Base-by-base conservation (phyloP, 1,139 yeast genomes). In the Suhomyces kunorum region DNA sequence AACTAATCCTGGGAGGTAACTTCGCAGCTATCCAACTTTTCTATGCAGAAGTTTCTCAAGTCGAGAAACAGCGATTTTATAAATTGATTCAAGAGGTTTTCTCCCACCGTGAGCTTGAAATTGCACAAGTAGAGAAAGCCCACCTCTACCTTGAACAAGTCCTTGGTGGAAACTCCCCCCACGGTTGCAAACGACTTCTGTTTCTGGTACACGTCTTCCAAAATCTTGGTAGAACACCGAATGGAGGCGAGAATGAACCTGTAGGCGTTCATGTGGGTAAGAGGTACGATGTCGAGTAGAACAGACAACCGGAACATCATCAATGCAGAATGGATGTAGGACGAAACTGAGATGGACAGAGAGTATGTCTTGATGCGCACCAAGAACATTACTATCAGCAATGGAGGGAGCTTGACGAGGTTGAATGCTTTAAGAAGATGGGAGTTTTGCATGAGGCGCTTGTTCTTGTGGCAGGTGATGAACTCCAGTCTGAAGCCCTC, bases 171-270 rank as follows among this genome's bases (percentile, higher is more conserved):
- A 3, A 71, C 72, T 1, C 78, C 78, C 4, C 74, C 76, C 2
- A 72, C 76, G 1, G 72, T 66, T 4, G 75, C 73, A 51, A 68
- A 72, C 11, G 65, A 51, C 43, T 62, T 61, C 42, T 72, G 78
- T 42, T 66, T 69, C 46, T 72, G 78, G 47, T 68, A 66, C 11
- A 71, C 54, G 45, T 72, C 78, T 46, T 72, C 78, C 34, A 71
- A 49, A 17, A 58, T 62, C 50, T 72, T 72, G 5, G 73, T 68
- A 58, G 68, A 71, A 45, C 76, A 69, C 40, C 78, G 56, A n/a
- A 72, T 57, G 49, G 67, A 64, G 2, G 74, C 75, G 39, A 72
- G 55, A 9, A 71, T 55, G 30, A 71, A 58, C 28, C 78, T 53
- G 47, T 71, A 63, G 12, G 64, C 71, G 44, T 72, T 72, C 36